Base-by-base conservation (phyloP, 2,329 filamentous ascomycete genomes). In the Cordyceps tenuipes region DNA sequence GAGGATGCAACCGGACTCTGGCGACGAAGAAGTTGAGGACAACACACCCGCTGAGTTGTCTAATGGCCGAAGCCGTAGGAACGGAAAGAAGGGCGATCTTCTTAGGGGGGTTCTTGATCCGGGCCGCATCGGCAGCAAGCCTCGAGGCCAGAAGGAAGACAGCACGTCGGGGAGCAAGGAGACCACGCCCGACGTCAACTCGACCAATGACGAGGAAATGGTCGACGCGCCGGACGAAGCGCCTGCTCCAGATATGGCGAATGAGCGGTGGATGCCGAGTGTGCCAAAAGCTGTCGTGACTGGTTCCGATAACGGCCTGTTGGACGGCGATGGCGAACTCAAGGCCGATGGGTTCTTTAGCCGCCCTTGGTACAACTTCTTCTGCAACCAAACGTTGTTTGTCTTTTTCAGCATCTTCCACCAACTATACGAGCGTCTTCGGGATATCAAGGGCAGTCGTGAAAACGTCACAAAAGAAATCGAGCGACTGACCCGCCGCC, bases 391-490 rank as follows among this genome's bases (percentile, higher is more conserved):
- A 67, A 90, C 88, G 3, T 87, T 99, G 62, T 96, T 91, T 70
- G 92, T 94, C 73, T 97, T 99, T 79, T 89, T 99, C 77, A 90
- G 88, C 66, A 87, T 96, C 63, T 94, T 99, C 71, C 86, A 96
- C 69, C 89, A 88, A n/a, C 78, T 99, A 5, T 97, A 96, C 74
- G 84, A 86, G 68, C 86, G 94, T 46, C 80, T 99, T 15, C 79
- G 88, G 63, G 88, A 89, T 62, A 85, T 97, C 72, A 97, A 97
- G 76, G 80, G 87, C 61, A 87, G 87, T 68, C 88, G 89, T 67
- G 80, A 82, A 3, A 83, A 86, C 49, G 92, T 95, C 10, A 79
- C 83, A 52, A 82, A 86, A 66, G 87, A 90, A 67, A 87, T 97
- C 44, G 78, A 81, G 29, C 87, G 90, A 21, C 85, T 90, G 49